phyloP scores from a whole-genome alignment of 345 rosid genomes.

The Linum usitatissimum region DNA sequence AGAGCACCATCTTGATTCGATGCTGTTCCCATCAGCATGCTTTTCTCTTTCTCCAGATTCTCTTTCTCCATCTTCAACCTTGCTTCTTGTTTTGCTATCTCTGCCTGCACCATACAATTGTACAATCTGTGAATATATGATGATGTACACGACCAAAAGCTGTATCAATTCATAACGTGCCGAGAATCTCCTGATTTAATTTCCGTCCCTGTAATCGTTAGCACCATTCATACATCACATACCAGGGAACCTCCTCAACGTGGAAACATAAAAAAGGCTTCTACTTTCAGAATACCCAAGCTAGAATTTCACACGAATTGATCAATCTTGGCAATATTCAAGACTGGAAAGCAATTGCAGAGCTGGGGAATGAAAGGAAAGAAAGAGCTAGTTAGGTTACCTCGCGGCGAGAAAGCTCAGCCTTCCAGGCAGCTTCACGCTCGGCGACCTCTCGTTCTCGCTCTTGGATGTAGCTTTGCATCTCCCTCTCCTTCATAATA shows the following conservation, averaged over 20 bases:
- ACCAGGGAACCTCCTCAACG: no score
- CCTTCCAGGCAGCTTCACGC: slow-evolving; percentile 98
- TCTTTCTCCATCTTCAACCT: slow-evolving; percentile 93
- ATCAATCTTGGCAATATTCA: neutral
- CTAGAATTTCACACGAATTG: neutral
- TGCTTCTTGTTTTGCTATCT: slow-evolving; percentile 86
- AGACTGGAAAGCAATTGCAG: neutral
- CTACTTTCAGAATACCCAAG: neutral
- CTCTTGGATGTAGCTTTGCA: slow-evolving; percentile 93
- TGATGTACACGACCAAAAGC: no score
- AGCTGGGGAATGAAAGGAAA: no score
- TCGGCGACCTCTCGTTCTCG: slow-evolving; percentile 97
- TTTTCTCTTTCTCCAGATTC: slow-evolving; percentile 92
- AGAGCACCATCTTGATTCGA: slow-evolving; percentile 97
- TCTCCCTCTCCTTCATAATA: slow-evolving; percentile 96
- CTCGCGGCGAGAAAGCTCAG: slow-evolving; percentile 96
- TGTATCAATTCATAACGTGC: no score
- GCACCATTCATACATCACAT: neutral
- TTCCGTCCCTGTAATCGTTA: no score
- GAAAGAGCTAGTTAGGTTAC: no score
- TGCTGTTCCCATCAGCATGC: slow-evolving; percentile 95
- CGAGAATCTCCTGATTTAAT: no score
- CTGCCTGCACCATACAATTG: slow-evolving; percentile 41
- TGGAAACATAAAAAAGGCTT: neutral
- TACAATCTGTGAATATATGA: no score